Percentiles rank a stretch among this genome's conserved stretches.
Evolutionary conservation across 768 basidiomycete species (phyloP).

Genomic region (Russula foetens): DNA sequence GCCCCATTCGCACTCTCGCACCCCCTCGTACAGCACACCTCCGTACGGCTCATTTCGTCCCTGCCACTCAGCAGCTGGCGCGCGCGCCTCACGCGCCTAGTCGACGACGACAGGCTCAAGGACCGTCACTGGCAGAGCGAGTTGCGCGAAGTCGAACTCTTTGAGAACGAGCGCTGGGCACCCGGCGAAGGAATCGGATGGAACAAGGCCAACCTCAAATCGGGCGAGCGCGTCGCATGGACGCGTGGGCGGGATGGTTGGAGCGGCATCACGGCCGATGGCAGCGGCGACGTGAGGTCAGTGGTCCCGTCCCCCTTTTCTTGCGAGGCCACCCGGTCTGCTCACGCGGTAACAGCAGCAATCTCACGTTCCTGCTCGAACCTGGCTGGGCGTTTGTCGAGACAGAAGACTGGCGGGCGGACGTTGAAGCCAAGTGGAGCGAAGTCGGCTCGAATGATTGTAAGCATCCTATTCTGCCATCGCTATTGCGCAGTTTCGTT

Average conservation of each 20-base stretch:
- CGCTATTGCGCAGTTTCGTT: constrained; percentile 11
- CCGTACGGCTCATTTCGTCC: constrained; percentile 27
- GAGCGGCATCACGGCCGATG: constrained; percentile 43
- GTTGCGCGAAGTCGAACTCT: constrained; percentile 62
- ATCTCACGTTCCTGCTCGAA: constrained; percentile 71
- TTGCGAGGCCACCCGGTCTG: background rate
- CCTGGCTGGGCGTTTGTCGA: constrained; percentile 68
- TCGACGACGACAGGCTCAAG: constrained; percentile 59
- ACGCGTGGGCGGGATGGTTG: constrained; percentile 65
- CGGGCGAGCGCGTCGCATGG: constrained; percentile 54
- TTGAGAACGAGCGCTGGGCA: constrained; percentile 69
- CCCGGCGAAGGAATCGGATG: constrained; percentile 26
- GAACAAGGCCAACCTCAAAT: constrained; percentile 32
- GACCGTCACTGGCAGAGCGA: constrained; percentile 59
- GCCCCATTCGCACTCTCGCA: constrained; percentile 46
- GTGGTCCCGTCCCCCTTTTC: constrained; percentile 25
- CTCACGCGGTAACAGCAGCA: constrained; percentile 45
- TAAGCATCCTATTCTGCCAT: constrained; percentile 16
- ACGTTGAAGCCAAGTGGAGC: constrained; percentile 52
- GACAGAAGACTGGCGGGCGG: constrained; percentile 71
- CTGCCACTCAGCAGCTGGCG: constrained; percentile 16
- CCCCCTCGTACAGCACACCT: constrained; percentile 31
- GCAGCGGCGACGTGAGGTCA: constrained; percentile 55
- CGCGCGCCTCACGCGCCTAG: constrained; percentile 26
- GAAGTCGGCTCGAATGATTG: constrained; percentile 31